Evolutionary conservation across 345 rosid genomes (phyloP).

Genomic region (Eucalyptus polyanthemos): DNA sequence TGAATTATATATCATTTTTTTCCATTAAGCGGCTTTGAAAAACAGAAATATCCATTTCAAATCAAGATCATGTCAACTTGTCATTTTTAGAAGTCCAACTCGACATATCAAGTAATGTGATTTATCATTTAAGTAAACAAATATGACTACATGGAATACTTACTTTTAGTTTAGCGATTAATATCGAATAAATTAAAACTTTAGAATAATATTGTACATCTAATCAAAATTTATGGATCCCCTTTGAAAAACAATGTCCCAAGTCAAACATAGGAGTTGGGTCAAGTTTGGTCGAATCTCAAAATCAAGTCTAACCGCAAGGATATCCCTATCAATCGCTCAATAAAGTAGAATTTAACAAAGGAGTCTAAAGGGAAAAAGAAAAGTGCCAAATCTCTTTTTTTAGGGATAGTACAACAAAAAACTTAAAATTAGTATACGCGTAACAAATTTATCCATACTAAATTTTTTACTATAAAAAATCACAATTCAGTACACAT

Average conservation of each 20-base stretch:
- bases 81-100: background rate
- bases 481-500: accelerated
- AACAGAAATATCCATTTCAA: too few species aligned
- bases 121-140: background rate
- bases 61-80: accelerated
- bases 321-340: background rate
- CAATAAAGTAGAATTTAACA: too few species aligned
- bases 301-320: accelerated
- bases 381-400: background rate
- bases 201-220: background rate
- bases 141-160: accelerated
- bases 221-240: background rate
- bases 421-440: too few species aligned
- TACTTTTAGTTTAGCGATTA: accelerated
- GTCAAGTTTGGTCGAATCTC: accelerated
- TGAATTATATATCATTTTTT: background rate
- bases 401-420: too few species aligned
- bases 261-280: background rate
- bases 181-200: background rate
- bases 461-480: too few species aligned
- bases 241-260: background rate
- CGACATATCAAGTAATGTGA: background rate
- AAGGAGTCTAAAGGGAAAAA: background rate
- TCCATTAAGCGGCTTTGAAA: too few species aligned
- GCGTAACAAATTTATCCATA: accelerated